Percentiles rank a stretch among this genome's conserved stretches.
Conservation (phyloP, 1,284 basidiomycete species). For the Puccinia horiana region DNA sequence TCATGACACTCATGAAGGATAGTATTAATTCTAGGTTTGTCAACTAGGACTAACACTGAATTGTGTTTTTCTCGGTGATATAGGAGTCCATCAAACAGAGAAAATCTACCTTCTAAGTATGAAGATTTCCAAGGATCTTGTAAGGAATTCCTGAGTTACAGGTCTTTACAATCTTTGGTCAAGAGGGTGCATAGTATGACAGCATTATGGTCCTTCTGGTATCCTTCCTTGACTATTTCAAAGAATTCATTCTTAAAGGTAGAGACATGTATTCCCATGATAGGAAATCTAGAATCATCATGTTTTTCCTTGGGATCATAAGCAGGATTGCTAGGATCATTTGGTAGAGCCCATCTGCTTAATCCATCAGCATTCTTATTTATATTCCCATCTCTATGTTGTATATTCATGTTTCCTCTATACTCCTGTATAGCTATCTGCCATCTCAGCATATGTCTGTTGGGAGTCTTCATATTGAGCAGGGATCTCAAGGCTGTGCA, state of each 20-base stretch:
- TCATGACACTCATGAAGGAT: constrained; percentile 20
- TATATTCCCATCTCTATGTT: constrained; percentile 8
- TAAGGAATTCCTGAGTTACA: not conserved
- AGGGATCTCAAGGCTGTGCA: constrained; percentile 21
- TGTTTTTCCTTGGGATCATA: too few relatives aligned
- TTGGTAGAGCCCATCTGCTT: too few relatives aligned
- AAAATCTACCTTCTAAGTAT: not conserved
- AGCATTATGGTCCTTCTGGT: not conserved
- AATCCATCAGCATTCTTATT: constrained; percentile 14
- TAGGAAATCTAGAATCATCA: not conserved
- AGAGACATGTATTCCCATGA: not conserved
- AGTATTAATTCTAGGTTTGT: not conserved
- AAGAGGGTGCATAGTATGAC: not conserved
- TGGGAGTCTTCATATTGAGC: constrained; percentile 23
- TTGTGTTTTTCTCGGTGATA: not conserved
- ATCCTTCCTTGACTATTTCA: not conserved
- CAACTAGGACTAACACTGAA: not conserved
- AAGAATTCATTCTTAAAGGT: too few relatives aligned
- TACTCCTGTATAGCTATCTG: too few relatives aligned
- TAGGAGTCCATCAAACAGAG: not conserved
- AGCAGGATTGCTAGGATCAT: too few relatives aligned
- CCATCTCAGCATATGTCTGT: not conserved
- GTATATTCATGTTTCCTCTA: not conserved
- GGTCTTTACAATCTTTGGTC: not conserved
- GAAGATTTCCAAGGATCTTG: not conserved